phyloP scores from a whole-genome alignment of 345 rosid species.

The Acer yangbiense region DNA sequence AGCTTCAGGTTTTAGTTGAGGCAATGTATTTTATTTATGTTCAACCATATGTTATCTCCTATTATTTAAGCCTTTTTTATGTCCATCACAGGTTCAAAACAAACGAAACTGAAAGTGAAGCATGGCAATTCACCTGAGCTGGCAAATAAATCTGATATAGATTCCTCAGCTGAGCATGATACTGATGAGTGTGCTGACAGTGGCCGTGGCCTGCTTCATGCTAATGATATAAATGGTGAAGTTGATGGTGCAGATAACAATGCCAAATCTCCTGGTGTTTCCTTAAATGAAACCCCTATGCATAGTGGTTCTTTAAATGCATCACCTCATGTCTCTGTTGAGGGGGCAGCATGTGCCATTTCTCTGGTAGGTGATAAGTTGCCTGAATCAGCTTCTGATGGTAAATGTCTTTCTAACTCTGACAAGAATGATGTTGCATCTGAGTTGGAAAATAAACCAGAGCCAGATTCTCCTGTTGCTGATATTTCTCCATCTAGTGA shows the following conservation, averaged over 20 bases:
- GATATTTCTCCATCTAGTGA: constrained; percentile 14
- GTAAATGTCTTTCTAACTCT: constrained; percentile 11
- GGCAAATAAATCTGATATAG: constrained; percentile 35
- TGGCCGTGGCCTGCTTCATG: constrained; percentile 23
- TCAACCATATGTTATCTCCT: background rate
- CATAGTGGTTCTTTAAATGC: constrained; percentile 28
- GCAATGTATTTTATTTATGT: background rate
- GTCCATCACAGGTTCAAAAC: constrained; percentile 22
- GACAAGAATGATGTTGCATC: constrained; percentile 7
- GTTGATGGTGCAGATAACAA: constrained; percentile 29
- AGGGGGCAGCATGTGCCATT: constrained; percentile 14
- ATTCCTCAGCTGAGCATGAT: constrained; percentile 37
- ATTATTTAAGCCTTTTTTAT: background rate
- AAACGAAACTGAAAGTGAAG: constrained; percentile 16
- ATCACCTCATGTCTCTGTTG: constrained; percentile 7
- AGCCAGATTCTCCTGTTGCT: constrained; percentile 18
- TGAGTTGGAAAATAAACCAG: constrained; percentile 13
- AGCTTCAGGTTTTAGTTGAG: constrained; percentile 33
- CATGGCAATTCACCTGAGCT: constrained; percentile 20
- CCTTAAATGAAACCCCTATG: constrained; percentile 23
- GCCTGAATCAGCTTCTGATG: constrained; percentile 21
- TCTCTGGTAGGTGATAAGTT: constrained; percentile 21
- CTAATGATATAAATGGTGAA: constrained; percentile 27
- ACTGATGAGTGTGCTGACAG: constrained; percentile 27
- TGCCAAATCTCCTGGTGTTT: constrained; percentile 27